Evolutionary conservation across 164 flowering plant species (phyloP), one percentile per base, ranked within the genome.

Genomic region (Vitis vinifera): DNA sequence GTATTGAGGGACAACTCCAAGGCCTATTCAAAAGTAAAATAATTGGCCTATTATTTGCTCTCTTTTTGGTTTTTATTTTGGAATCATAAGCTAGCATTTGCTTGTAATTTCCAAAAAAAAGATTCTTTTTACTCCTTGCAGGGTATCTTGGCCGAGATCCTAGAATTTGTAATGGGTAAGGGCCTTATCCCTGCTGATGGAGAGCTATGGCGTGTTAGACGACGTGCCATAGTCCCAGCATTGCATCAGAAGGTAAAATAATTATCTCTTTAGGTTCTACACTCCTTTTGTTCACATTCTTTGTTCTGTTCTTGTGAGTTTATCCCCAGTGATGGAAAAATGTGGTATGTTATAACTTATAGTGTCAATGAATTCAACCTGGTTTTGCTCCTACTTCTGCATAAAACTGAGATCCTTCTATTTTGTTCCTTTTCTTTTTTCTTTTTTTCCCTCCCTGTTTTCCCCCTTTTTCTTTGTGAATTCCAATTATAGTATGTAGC

Each of bases 161-260:
- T 95, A 52, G 97, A 95, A 2, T 93, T 95, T 89, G 98, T 95
- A 58, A 93, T 95, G 99, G 99, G 99, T n/a, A 93, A 83, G 74
- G 99, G 99, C 68, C 92, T 95, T 12, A 95, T 95, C 62, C 99
- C 99, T 15, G 99, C 99, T 67, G 99, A 95, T 80, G 97, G 93
- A n/a, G 99, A 95, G 74, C 80, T 91, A 68, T 95, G 99, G 99
- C 93, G 94, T 60, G 87, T 83, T 23, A 82, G 97, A 57, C 69
- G 99, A 60, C 90, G 99, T 62, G 97, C 92, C 50, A 88, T 93
- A 57, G 99, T 95, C 67, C 99, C 99, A 58, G 97, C 99, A 76
- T 79, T 95, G 74, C 99, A 95, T 80, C 87, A 70, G 80, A 95
- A 93, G 97, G 99, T 92, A 74, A 61, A 48, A 17, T n/a, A 30